Evolutionary conservation across 345 rosid species (phyloP).

Genomic region (Combretum micranthum): DNA sequence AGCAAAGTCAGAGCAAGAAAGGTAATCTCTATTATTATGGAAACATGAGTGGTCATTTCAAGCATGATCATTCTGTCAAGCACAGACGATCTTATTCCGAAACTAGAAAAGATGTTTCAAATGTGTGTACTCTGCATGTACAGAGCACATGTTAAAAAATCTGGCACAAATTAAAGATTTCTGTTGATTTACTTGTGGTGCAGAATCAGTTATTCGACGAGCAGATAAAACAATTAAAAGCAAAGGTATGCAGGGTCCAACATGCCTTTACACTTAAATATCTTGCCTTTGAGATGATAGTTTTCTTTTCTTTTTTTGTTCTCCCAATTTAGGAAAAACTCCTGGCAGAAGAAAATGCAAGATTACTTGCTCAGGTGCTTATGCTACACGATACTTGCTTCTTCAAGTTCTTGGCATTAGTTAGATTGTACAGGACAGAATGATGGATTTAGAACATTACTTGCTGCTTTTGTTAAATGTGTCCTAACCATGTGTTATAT

Average conservation of each 20-base stretch:
- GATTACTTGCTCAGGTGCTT: slow-evolving; percentile 30
- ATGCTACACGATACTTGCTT: no score
- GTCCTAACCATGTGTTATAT: no score
- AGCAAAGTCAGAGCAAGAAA: slow-evolving; percentile 61
- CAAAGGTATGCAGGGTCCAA: slow-evolving; percentile 21
- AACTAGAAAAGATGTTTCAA: neutral
- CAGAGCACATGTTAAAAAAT: no score
- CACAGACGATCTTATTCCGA: neutral
- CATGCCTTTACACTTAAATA: neutral
- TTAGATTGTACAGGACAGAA: no score
- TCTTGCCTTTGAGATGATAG: neutral
- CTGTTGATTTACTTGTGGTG: neutral
- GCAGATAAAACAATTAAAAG: slow-evolving; percentile 37
- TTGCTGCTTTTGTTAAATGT: no score
- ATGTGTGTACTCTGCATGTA: no score
- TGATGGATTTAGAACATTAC: no score
- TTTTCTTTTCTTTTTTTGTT: neutral
- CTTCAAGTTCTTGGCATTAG: no score
- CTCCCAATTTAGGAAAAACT: slow-evolving; percentile 33
- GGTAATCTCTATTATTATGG: slow-evolving; percentile 23
- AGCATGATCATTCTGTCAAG: neutral
- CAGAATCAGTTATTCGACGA: slow-evolving; percentile 39
- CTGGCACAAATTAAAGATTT: no score
- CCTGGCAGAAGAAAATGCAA: slow-evolving; percentile 39
- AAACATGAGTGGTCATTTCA: neutral